Evolutionary conservation across 2,329 filamentous ascomycete genomes (phyloP).

Genomic region (Pseudocercospora macadamiae): DNA sequence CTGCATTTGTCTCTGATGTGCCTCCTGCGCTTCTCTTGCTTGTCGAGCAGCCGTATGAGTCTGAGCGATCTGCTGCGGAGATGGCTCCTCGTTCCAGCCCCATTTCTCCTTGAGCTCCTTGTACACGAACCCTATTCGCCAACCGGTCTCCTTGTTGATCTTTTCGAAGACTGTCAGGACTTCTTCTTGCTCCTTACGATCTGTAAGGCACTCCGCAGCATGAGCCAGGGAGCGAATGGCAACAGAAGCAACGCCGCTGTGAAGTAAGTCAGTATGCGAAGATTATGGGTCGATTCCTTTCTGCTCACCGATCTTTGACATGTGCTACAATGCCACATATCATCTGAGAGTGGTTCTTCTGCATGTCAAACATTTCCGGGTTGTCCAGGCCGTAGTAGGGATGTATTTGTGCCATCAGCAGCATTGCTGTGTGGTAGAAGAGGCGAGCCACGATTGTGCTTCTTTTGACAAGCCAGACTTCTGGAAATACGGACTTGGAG

Average conservation of each 20-base stretch:
- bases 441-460: conserved; percentile 79
- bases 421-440: conserved; percentile 87
- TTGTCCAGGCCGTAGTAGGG: conserved; percentile 63
- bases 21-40: conserved; percentile 30
- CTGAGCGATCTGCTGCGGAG: conserved; percentile 43
- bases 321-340: conserved; percentile 90
- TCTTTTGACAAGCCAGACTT: conserved; percentile 85
- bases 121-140: conserved; percentile 73
- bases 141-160: conserved; percentile 76
- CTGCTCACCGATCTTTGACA: conserved; percentile 68
- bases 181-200: conserved; percentile 75
- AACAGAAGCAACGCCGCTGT: conserved; percentile 72
- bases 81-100: conserved; percentile 66
- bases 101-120: conserved; percentile 74
- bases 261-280: conserved; percentile 19
- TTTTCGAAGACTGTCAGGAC: conserved; percentile 75
- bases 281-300: neutral
- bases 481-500: conserved; percentile 76
- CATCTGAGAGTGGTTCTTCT: conserved; percentile 75
- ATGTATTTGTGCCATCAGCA: conserved; percentile 77
- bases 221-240: conserved; percentile 79
- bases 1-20: conserved; percentile 35
- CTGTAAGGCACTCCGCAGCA: conserved; percentile 71
- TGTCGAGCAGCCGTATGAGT: conserved; percentile 35
- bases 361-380: conserved; percentile 70